Base-by-base conservation (phyloP, 345 rosid genomes). In the Eucalyptus regnans region DNA sequence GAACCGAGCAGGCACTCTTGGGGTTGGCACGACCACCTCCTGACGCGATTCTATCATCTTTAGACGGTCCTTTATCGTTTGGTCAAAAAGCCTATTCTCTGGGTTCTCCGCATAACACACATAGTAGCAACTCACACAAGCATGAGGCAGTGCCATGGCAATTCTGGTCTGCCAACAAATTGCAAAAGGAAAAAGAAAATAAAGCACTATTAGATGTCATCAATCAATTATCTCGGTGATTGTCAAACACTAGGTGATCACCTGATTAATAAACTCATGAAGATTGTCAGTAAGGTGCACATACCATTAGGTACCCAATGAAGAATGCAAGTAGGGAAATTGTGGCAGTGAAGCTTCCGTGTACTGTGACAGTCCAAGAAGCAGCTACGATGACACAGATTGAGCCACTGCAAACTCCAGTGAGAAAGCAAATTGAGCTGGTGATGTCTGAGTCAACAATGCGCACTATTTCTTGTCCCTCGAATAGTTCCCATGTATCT, bases 71-170 rank as follows among this genome's bases (percentile, higher is more conserved):
- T 90, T 94, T 92, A 98, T 98, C 6, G 95, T 92, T 80, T 89
- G 84, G 58, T 95, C 99, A 25, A 96, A 97, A 54, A 98, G 89
- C 90, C 96, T 93, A 92, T 90, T 96, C 2, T 93, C 93, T 4
- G 99, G 96, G 91, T 94, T 98, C 87, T 97, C 99, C 0, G 99
- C 98, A 37, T 96, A 98, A 95, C 99, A 98, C 20, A 92, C 95
- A 88, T 97, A 97, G 94, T 96, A 98, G 91, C 99, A 96, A 91
- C 98, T 94, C 93, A 96, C 98, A 86, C 99, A 98, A 56, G 99
- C 99, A 56, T 96, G 98, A 17, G 99, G 99, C 93, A 97, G 64
- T 91, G 99, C 99, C 99, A 97, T 98, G 23, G 99, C 94, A 76
- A 98, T 98, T 95, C 29, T 50, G 88, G 41, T 68, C 50, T 31